Evolutionary conservation across 2,329 filamentous ascomycete genomes (phyloP), one percentile per base, ranked within the genome.

Genomic region (Kalmusia sp.): DNA sequence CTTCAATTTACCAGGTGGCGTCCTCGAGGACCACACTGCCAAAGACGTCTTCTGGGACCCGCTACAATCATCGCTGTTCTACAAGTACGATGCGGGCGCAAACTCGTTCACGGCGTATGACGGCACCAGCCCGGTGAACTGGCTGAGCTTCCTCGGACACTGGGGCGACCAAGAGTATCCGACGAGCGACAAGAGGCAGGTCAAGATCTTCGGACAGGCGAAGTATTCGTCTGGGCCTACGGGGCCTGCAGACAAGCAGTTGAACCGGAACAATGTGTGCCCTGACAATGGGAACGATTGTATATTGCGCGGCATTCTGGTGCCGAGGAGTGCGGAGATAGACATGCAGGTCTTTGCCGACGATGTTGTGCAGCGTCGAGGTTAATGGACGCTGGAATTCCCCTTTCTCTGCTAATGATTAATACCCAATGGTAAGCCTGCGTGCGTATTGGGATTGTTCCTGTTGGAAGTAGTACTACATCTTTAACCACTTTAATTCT

Each of bases 91-190:
- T 61, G 70, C 27, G 1, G 54, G 53, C 0, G 76, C 64, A 0
- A 68, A 69, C 9, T 69, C 52, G 0, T 86, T 87, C 58, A 71
- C 75, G 3, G 65, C 83, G 2, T 83, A 82, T 49, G 77, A 79
- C 31, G 76, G 73, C 39, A 68, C 55, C 6, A 68, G 69, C 5
- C 85, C 87, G 0, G 73, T 82, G 2, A 77, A 76, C 12, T 88
- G 81, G 74, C 74, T 89, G 55, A 65, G 79, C 33, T 89, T 81
- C 64, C 73, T 72, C 22, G 87, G 87, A 0, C 71, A 74, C 27
- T 90, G 86, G 87, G 87, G 87, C 2, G 86, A 89, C 61, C 69
- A 83, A 55, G 78, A 84, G 61, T 84, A 87, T 50, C 79, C 81
- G 2, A 71, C 76, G n/a, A 79, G 78, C 30, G 77, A 81, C 43